Conservation (phyloP, 1,284 basidiomycete genomes). For the Polyporus tsugae region DNA sequence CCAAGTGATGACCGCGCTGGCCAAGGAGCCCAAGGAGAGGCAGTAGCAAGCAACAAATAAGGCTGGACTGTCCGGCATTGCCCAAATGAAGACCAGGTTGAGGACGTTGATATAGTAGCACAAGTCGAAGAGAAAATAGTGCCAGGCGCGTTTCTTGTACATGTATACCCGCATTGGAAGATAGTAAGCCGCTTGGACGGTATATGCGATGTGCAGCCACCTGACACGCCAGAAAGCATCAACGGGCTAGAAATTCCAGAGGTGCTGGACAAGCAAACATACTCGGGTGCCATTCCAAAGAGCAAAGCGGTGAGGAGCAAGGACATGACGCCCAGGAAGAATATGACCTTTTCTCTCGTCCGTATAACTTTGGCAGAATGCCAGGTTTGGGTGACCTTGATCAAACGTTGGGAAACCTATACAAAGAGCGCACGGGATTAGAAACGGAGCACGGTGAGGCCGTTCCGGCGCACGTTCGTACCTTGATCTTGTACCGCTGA, state of each 20-base stretch:
- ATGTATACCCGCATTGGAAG: conserved; percentile 82
- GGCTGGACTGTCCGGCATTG: conserved; percentile 74
- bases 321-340: conserved; percentile 92
- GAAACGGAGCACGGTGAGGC: neutral
- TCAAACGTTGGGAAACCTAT: conserved; percentile 81
- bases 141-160: conserved; percentile 90
- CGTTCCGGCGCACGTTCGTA: conserved; percentile 39
- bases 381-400: conserved; percentile 79
- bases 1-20: conserved; percentile 96
- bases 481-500: conserved; percentile 79
- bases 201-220: conserved; percentile 84
- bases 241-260: conserved; percentile 17
- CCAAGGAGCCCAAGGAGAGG: conserved; percentile 88
- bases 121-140: conserved; percentile 94
- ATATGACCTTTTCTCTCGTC: conserved; percentile 90
- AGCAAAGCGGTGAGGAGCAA: conserved; percentile 85
- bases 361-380: conserved; percentile 91
- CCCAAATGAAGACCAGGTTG: conserved; percentile 90
- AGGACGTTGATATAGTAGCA: conserved; percentile 92
- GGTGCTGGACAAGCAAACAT: conserved; percentile 47
- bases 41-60: conserved; percentile 91
- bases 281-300: conserved; percentile 86
- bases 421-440: conserved; percentile 14
- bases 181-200: conserved; percentile 77
- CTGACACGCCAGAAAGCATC: conserved; percentile 44